These are phyloP conservation scores for Tremella yokohamensis DNA, from an alignment of 768 basidiomycete species.

Conservation along the genomic window DNA sequence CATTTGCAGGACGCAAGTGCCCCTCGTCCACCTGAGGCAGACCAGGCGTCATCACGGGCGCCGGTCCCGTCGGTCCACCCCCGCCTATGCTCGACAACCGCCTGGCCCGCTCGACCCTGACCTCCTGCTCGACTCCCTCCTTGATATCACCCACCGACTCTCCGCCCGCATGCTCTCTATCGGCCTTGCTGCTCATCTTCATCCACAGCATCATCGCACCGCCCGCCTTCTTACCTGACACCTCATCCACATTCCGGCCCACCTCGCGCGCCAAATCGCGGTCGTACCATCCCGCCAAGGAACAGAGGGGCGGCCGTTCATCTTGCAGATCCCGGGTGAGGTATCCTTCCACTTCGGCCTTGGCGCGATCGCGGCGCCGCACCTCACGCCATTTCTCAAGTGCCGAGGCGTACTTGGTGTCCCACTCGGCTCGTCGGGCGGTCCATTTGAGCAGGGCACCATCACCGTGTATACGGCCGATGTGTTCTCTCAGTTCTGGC, in stretches of 20 bases:
- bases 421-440: conserved; percentile 44
- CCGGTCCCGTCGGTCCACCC: too few species aligned
- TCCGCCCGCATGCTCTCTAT: conserved; percentile 42
- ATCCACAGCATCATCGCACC: conserved; percentile 43
- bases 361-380: conserved; percentile 35
- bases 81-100: not conserved
- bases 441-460: conserved; percentile 51
- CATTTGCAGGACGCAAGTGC: too few species aligned
- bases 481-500: conserved; percentile 33
- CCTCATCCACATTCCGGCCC: conserved; percentile 49
- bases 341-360: conserved; percentile 45
- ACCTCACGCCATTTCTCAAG: conserved; percentile 38
- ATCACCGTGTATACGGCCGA: conserved; percentile 43
- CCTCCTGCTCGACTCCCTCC: conserved; percentile 28
- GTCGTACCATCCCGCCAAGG: conserved; percentile 43
- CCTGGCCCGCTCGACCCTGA: conserved; percentile 2
- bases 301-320: conserved; percentile 44
- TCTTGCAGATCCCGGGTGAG: conserved; percentile 44
- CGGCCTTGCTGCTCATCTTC: conserved; percentile 43
- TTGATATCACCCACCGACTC: conserved; percentile 35
- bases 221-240: conserved; percentile 39
- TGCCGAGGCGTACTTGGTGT: conserved; percentile 44
- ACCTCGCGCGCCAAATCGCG: conserved; percentile 33
- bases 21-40: too few species aligned
- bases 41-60: too few species aligned